phyloP scores from a whole-genome alignment of 1,284 basidiomycete genomes.

The Apiotrichum montevideense region DNA sequence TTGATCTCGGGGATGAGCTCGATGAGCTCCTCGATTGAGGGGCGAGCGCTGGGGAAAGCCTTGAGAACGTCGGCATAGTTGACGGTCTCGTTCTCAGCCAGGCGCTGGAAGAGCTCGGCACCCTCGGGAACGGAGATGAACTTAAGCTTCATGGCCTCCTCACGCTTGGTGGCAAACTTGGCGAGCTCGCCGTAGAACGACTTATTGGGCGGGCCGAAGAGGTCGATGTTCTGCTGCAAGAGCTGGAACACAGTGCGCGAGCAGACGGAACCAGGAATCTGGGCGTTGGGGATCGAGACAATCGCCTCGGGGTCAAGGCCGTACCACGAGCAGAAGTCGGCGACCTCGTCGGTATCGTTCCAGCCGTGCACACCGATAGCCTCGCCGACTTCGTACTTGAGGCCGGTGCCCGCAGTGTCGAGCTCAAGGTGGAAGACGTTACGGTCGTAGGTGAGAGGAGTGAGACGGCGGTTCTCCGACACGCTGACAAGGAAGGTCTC shows the following conservation, averaged over 20 bases:
- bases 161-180: constrained; percentile 62
- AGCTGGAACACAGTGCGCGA: constrained; percentile 92
- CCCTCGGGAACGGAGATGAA: constrained; percentile 95
- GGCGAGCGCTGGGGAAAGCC: constrained; percentile 73
- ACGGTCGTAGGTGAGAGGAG: constrained; percentile 90
- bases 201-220: constrained; percentile 94
- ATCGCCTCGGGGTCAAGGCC: constrained; percentile 75
- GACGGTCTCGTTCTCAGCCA: constrained; percentile 89
- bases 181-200: constrained; percentile 88
- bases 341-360: constrained; percentile 87
- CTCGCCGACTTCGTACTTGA: constrained; percentile 94
- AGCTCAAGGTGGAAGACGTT: constrained; percentile 99
- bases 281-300: constrained; percentile 69
- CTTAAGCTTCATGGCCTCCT: constrained; percentile 74
- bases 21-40: constrained; percentile 75
- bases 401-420: constrained; percentile 81
- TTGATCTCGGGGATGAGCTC: constrained; percentile 88
- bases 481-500: constrained; percentile 91
- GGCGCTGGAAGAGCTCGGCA: constrained; percentile 85
- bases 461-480: constrained; percentile 88
- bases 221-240: constrained; percentile 91
- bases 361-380: constrained; percentile 96
- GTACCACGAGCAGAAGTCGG: constrained; percentile 87
- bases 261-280: constrained; percentile 51
- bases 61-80: constrained; percentile 84